Conservation (phyloP, 768 basidiomycete species). For the Pulveroboletus sp. region DNA sequence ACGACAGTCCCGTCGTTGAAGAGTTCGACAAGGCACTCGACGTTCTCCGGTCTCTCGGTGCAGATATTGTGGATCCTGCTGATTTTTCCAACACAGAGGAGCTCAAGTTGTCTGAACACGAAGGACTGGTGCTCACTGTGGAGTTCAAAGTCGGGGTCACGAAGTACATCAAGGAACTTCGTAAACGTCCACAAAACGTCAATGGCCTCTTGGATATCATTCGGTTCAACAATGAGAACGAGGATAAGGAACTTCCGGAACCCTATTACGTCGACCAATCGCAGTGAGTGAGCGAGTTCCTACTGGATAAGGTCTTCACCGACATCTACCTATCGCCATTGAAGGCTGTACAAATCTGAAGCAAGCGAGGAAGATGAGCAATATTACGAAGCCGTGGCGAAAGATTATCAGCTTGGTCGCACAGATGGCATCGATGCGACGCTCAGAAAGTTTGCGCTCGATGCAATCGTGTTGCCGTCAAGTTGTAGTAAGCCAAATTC, state of each 20-base stretch:
- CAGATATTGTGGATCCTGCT: slow-evolving; percentile 56
- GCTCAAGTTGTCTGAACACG: slow-evolving; percentile 42
- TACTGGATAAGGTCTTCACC: neutral
- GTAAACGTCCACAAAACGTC: slow-evolving; percentile 53
- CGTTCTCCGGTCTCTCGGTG: slow-evolving; percentile 36
- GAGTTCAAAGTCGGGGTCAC: slow-evolving; percentile 63
- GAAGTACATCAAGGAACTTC: slow-evolving; percentile 41
- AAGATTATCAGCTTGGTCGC: slow-evolving; percentile 44
- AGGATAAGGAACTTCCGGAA: slow-evolving; percentile 41
- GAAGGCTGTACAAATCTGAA: slow-evolving; percentile 21
- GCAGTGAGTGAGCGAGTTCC: slow-evolving; percentile 20
- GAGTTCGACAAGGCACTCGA: slow-evolving; percentile 39
- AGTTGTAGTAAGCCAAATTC: slow-evolving; percentile 8
- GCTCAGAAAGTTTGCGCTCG: slow-evolving; percentile 41
- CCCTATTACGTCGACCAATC: slow-evolving; percentile 35
- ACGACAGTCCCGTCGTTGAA: slow-evolving; percentile 23
- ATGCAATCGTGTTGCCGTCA: slow-evolving; percentile 50
- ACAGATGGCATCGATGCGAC: slow-evolving; percentile 52
- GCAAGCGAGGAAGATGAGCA: slow-evolving; percentile 25
- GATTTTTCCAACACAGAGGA: slow-evolving; percentile 54
- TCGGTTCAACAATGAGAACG: slow-evolving; percentile 49
- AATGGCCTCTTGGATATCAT: slow-evolving; percentile 54
- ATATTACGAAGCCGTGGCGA: slow-evolving; percentile 42
- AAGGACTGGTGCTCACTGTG: slow-evolving; percentile 45
- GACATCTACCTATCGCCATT: neutral